Evolutionary conservation across 2,329 filamentous ascomycete species (phyloP), one percentile per base, ranked within the genome.

Genomic region (Aspergillus sp.): DNA sequence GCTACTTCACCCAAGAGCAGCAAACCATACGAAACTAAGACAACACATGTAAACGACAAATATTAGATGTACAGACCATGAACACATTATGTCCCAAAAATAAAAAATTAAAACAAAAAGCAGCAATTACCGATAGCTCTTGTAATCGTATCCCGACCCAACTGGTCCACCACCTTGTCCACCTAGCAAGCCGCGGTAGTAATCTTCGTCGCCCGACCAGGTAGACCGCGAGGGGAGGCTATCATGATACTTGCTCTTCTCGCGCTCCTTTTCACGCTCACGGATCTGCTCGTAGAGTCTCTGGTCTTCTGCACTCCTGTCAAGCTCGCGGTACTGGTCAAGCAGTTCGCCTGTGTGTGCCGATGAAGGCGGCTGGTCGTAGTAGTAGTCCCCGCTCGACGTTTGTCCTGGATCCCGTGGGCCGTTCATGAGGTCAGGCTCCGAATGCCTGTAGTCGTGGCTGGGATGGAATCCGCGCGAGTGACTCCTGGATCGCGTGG

Each of bases 151-250:
- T 4, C 63, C 60, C 11, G 55, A 54, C 34, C 60, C 61, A 7
- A 61, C 64, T 30, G 64, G 63, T 24, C 66, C 66, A 57, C 62
- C 63, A 50, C 66, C 70, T 37, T 71, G 68, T 34, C 70, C 67
- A 53, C 68, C 69, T 30, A 69, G 61, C 48, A 69, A 50, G 5
- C 71, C 70, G 24, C 74, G 70, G 55, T 77, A 76, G 64, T 75
- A 76, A n/a, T 76, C 73, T 22, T 77, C 74, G 17, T 73, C 73
- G 42, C 56, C 66, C 24, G 60, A 64, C 57, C 73, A 74, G 46
- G 62, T 69, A 34, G 64, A 63, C 39, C 68, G 66, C 15, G 64
- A 58, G 13, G 62, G 52, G 5, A 54, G 54, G 41, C 68, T 63
- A 44, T 69, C 66, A 39, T 66, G 63, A 50, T 71, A 67, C 33